Percentiles rank a stretch among this genome's conserved stretches.
Conservation (phyloP, 2,329 filamentous ascomycete species). For the Scedosporium aurantiacum region DNA sequence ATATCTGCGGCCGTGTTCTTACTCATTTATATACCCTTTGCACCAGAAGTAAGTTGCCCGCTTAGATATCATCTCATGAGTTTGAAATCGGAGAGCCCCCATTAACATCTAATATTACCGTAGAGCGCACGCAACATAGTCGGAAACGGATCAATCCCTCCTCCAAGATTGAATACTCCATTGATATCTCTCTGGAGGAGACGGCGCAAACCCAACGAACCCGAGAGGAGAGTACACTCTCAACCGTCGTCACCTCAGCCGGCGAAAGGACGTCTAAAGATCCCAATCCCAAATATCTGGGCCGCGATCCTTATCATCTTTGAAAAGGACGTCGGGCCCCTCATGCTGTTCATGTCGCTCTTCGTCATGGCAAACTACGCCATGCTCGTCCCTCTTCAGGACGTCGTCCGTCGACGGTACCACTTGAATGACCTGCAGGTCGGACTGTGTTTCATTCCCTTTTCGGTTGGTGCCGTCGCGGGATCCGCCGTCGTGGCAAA, state of each 20-base stretch:
- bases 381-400: slow-evolving; percentile 32
- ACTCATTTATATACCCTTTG: slow-evolving; percentile 11
- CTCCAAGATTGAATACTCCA: slow-evolving; percentile 22
- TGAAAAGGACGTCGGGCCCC: slow-evolving; percentile 29
- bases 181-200: background rate
- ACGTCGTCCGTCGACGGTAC: slow-evolving; percentile 39
- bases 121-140: slow-evolving; percentile 39
- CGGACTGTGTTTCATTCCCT: slow-evolving; percentile 41
- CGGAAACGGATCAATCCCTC: slow-evolving; percentile 37
- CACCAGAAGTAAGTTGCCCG: slow-evolving; percentile 11
- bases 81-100: too few species aligned
- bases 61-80: background rate
- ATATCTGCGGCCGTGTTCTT: slow-evolving; percentile 32
- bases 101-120: slow-evolving; percentile 37
- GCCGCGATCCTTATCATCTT: slow-evolving; percentile 27
- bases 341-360: slow-evolving; percentile 32
- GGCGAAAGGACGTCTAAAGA: background rate
- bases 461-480: slow-evolving; percentile 36
- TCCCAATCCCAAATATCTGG: slow-evolving; percentile 25
- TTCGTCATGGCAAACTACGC: slow-evolving; percentile 41
- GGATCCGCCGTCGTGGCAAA: slow-evolving; percentile 37
- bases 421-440: slow-evolving; percentile 44
- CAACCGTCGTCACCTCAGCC: background rate
- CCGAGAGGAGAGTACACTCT: background rate
- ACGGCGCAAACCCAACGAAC: background rate